Conservation (phyloP, 1,139 yeast species). For the Suhomyces wounanorum region DNA sequence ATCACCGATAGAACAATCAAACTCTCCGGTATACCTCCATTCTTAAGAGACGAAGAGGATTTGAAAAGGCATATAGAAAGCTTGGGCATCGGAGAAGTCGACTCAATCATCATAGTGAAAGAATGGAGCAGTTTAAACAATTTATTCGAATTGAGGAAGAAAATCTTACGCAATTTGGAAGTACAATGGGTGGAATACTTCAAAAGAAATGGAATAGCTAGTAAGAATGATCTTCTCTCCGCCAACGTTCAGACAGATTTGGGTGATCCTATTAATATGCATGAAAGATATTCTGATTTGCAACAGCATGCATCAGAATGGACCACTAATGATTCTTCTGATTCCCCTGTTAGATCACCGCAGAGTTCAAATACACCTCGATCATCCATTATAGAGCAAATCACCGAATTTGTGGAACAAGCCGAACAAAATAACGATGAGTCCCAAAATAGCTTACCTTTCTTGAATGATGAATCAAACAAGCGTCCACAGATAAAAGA, state of each 20-base stretch:
- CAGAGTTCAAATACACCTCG: conserved; percentile 10
- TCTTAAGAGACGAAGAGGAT: conserved; percentile 66
- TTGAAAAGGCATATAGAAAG: conserved; percentile 74
- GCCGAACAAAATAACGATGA: conserved; percentile 14
- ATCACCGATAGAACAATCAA: conserved; percentile 91
- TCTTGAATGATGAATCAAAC: conserved; percentile 32
- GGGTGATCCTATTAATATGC: conserved; percentile 32
- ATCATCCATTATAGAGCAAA: conserved; percentile 23
- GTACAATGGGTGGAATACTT: conserved; percentile 76
- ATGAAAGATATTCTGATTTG: conserved; percentile 9
- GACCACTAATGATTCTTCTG: conserved; percentile 6
- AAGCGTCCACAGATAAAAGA: conserved; percentile 54
- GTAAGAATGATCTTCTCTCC: conserved; percentile 32
- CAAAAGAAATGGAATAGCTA: conserved; percentile 38
- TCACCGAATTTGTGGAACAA: conserved; percentile 17
- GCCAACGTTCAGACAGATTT: conserved; percentile 30
- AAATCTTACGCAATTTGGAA: conserved; percentile 61
- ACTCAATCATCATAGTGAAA: conserved; percentile 73
- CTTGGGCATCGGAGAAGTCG: conserved; percentile 78
- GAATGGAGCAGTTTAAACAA: conserved; percentile 79
- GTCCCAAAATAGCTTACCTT: conserved; percentile 24
- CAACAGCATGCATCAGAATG: conserved; percentile 12
- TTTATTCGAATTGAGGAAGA: conserved; percentile 60
- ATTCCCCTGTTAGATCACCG: not conserved
- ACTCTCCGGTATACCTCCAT: conserved; percentile 88